Conservation (phyloP, 2,329 filamentous ascomycete genomes). For the Claviceps sp. region DNA sequence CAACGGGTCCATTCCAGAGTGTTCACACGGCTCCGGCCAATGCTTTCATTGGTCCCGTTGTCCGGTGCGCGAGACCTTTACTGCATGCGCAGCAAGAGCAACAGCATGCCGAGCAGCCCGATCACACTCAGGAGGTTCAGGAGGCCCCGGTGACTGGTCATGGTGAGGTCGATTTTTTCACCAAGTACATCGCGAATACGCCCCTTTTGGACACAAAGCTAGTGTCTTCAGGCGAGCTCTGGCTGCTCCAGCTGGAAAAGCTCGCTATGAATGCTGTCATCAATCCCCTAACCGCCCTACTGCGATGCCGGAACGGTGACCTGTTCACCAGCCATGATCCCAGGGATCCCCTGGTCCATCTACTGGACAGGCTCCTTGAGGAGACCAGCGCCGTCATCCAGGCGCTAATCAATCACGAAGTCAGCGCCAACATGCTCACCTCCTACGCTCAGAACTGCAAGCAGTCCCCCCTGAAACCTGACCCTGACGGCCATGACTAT, state of each 20-base stretch:
- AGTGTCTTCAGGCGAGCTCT: slow-evolving; percentile 31
- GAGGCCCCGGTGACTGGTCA: too few relatives aligned
- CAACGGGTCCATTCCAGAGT: slow-evolving; percentile 35
- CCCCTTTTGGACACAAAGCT: slow-evolving; percentile 27
- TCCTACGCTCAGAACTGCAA: background rate
- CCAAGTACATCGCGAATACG: slow-evolving; percentile 26
- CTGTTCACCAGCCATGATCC: slow-evolving; percentile 36
- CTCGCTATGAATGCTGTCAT: slow-evolving; percentile 68
- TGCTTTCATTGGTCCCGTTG: slow-evolving; percentile 33
- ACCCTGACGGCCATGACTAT: background rate
- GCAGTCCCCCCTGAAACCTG: background rate
- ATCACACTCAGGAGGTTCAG: background rate
- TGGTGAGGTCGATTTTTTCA: slow-evolving; percentile 22
- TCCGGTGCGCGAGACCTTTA: slow-evolving; percentile 12
- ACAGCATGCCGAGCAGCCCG: background rate
- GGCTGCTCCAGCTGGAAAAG: slow-evolving; percentile 67
- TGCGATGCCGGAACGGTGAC: slow-evolving; percentile 66
- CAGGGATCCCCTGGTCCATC: slow-evolving; percentile 32
- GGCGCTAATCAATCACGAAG: slow-evolving; percentile 48
- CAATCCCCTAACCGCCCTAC: slow-evolving; percentile 71
- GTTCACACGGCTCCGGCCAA: slow-evolving; percentile 37
- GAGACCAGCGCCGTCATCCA: slow-evolving; percentile 65
- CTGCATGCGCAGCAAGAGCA: background rate
- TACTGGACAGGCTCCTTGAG: slow-evolving; percentile 56
- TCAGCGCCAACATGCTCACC: slow-evolving; percentile 24